A percentile compares a stretch with the other conserved stretches of the same genome.
Conservation (phyloP, 1,284 basidiomycete species). For the Cryptococcus sp. region DNA sequence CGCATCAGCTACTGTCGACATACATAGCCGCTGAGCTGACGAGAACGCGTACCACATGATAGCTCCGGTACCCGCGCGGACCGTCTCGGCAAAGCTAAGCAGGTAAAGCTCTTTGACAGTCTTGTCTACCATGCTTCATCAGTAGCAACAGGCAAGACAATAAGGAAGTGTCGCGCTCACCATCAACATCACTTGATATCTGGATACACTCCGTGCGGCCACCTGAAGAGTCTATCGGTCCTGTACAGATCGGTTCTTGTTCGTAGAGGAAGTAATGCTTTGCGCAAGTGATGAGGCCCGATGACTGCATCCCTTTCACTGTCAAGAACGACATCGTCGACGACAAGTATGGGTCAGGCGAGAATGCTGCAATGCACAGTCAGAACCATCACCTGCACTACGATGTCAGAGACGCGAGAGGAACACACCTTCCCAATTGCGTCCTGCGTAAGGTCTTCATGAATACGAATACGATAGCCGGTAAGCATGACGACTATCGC, state of each 20-base stretch:
- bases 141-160: conserved; percentile 14
- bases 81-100: conserved; percentile 55
- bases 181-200: conserved; percentile 41
- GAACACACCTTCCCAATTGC: conserved; percentile 53
- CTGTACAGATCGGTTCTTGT: conserved; percentile 48
- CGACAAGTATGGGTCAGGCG: conserved; percentile 53
- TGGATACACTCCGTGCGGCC: conserved; percentile 36
- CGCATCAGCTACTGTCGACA: background rate
- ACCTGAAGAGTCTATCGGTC: conserved; percentile 32
- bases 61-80: conserved; percentile 53
- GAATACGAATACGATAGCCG: conserved; percentile 6
- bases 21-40: background rate
- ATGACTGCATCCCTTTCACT: conserved; percentile 48
- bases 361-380: conserved; percentile 38
- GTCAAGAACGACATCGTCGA: conserved; percentile 49
- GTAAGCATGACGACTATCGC: background rate
- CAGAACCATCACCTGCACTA: background rate
- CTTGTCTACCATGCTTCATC: conserved; percentile 37
- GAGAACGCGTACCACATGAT: conserved; percentile 51
- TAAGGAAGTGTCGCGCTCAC: conserved; percentile 20
- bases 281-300: conserved; percentile 51
- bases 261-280: conserved; percentile 54
- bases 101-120: conserved; percentile 54
- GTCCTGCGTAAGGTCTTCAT: conserved; percentile 45
- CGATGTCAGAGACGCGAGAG: too few relatives aligned